Base-by-base conservation (phyloP, 371 early-diverging fungal genomes). In the Smittium mucronatum region DNA sequence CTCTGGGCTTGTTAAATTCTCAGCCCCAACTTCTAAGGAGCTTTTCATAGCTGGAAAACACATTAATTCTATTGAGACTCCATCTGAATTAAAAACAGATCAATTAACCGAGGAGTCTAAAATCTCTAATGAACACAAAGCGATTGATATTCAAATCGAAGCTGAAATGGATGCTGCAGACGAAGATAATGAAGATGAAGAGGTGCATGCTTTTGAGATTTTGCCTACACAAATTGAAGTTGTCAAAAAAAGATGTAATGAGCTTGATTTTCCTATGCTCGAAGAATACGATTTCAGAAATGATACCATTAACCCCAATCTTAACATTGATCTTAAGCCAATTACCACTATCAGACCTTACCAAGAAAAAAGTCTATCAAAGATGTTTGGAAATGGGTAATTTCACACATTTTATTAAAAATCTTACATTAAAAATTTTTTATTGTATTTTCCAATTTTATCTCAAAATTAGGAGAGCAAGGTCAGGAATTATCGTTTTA, bases 241-340 rank as follows among this genome's bases (percentile, higher is more conserved):
- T 31, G 93, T 98, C 63, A 93, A 93, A 75, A 92, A 92, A 76
- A 85, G 93, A 71, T 99, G 99, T 80, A 93, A 89, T 70, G 93
- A 92, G 66, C 84, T 99, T 35, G 95, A 97, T 71, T 97, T 91
- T 77, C 99, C 99, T 0, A 86, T 99, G 85, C 81, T 99, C 69
- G 99, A 99, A 73, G 99, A 99, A 80, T 99, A 99, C 77, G 99
- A 99, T 78, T 99, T 99, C 78, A 87, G 93, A 66, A 92, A 95
- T 74, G 99, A 99, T 82, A 84, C 83, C 0, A 72, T 80, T 17
- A 89, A 94, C 71, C 87, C 93, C 2, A 87, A 89, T 71, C 84
- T 99, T 8, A 88, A 93, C 57, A 95, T 99, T 63, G 98, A 97
- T 72, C 86, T 99, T 17, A 97, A 96, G 76, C 93, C 98, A n/a